Percentiles rank a stretch among this genome's conserved stretches.
Evolutionary conservation across 1,284 basidiomycete species (phyloP).

Genomic region (Cronartium ribicola): DNA sequence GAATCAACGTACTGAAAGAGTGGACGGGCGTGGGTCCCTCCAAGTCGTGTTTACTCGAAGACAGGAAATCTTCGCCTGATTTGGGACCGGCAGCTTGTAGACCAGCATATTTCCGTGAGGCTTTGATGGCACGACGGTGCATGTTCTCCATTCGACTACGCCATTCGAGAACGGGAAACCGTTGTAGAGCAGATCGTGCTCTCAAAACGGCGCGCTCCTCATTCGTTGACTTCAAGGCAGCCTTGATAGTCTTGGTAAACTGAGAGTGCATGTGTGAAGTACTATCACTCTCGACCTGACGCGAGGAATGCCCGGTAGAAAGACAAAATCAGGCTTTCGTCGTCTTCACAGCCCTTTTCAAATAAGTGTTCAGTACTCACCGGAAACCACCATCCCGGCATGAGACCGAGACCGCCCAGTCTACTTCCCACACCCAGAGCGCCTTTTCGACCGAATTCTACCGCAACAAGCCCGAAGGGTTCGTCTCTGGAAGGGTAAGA

Average conservation of each 20-base stretch:
- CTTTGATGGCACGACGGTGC: constrained; percentile 73
- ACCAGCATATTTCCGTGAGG: constrained; percentile 66
- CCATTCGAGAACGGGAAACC: constrained; percentile 95
- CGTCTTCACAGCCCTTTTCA: too few relatives aligned
- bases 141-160: constrained; percentile 89
- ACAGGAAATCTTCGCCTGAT: constrained; percentile 41
- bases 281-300: constrained; percentile 80
- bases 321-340: too few relatives aligned
- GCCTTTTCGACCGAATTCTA: constrained; percentile 90
- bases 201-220: constrained; percentile 85
- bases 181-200: constrained; percentile 83
- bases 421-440: constrained; percentile 87
- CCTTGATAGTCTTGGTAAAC: constrained; percentile 83
- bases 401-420: constrained; percentile 84
- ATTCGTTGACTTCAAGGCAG: constrained; percentile 80
- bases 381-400: constrained; percentile 73
- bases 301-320: not conserved
- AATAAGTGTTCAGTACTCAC: constrained; percentile 56
- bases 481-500: constrained; percentile 65
- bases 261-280: constrained; percentile 92
- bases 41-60: not conserved
- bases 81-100: constrained; percentile 67
- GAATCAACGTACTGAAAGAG: not conserved
- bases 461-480: constrained; percentile 87
- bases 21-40: not conserved